phyloP scores from a whole-genome alignment of 192 early-diverging fungal genomes.

The Coemansia sp. region DNA sequence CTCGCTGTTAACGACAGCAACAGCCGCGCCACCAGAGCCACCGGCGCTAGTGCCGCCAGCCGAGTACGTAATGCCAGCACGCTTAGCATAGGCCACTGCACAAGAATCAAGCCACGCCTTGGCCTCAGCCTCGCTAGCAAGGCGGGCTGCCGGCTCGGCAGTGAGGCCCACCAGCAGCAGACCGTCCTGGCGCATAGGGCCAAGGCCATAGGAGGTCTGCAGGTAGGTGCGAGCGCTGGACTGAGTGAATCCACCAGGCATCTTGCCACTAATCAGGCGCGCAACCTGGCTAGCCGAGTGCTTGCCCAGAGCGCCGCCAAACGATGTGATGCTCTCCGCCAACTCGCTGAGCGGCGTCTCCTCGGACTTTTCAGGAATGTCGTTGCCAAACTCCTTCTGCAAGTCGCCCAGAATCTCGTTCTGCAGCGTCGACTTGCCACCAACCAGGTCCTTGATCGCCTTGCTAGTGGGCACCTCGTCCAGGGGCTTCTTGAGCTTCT shows the following conservation, averaged over 20 bases:
- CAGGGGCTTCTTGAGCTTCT: constrained; percentile 86
- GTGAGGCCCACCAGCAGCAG: constrained; percentile 77
- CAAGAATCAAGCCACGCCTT: constrained; percentile 77
- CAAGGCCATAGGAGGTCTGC: constrained; percentile 62
- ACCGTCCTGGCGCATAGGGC: constrained; percentile 65
- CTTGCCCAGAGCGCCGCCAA: constrained; percentile 74
- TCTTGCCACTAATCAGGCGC: constrained; percentile 84
- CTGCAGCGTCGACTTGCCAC: constrained; percentile 94
- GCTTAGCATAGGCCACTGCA: constrained; percentile 71
- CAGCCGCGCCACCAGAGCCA: constrained; percentile 65
- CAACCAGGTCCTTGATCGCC: constrained; percentile 82
- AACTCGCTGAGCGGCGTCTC: constrained; percentile 82
- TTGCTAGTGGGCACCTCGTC: constrained; percentile 65
- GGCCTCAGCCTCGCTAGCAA: constrained; percentile 73
- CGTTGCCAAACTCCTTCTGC: constrained; percentile 90
- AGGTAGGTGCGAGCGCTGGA: constrained; percentile 74
- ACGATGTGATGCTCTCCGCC: constrained; percentile 70
- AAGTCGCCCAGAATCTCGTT: constrained; percentile 98
- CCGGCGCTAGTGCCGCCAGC: constrained; percentile 53
- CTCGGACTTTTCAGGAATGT: constrained; percentile 88
- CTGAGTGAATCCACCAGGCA: constrained; percentile 88
- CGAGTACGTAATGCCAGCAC: constrained; percentile 63
- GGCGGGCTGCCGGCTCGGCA: constrained; percentile 80
- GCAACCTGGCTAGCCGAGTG: constrained; percentile 73
- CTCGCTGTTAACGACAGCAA: constrained; percentile 80